phyloP scores from a whole-genome alignment of 768 basidiomycete species.

The Lentinula edodes region DNA sequence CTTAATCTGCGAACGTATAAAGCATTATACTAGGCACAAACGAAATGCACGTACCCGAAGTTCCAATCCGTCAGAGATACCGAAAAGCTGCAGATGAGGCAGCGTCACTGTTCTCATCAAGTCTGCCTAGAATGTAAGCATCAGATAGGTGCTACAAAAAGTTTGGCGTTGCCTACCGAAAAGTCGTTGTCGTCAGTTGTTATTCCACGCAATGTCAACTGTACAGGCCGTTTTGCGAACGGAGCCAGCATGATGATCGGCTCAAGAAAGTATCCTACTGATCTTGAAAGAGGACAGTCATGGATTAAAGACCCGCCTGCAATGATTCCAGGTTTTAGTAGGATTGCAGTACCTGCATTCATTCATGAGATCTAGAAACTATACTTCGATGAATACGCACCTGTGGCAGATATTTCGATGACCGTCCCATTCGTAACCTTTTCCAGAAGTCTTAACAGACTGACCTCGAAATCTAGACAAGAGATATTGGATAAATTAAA shows the following conservation, averaged over 20 bases:
- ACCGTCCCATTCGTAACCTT: slow-evolving; percentile 90
- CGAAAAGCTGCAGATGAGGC: slow-evolving; percentile 87
- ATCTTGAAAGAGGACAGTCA: slow-evolving; percentile 84
- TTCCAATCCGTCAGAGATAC: slow-evolving; percentile 86
- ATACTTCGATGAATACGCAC: slow-evolving; percentile 31
- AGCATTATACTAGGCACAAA: neutral
- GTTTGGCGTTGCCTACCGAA: slow-evolving; percentile 50
- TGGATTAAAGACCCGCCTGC: slow-evolving; percentile 77
- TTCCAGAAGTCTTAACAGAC: slow-evolving; percentile 80
- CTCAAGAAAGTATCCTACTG: slow-evolving; percentile 93
- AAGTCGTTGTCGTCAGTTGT: slow-evolving; percentile 92
- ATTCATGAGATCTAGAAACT: neutral
- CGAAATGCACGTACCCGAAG: slow-evolving; percentile 50
- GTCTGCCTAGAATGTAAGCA: slow-evolving; percentile 60
- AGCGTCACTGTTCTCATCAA: slow-evolving; percentile 85
- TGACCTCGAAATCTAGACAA: slow-evolving; percentile 82
- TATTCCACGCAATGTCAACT: slow-evolving; percentile 79
- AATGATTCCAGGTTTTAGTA: slow-evolving; percentile 90
- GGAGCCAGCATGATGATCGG: slow-evolving; percentile 86
- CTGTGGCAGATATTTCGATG: slow-evolving; percentile 95
- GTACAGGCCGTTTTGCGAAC: slow-evolving; percentile 83
- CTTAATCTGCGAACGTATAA: slow-evolving; percentile 59
- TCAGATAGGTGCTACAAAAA: slow-evolving; percentile 2
- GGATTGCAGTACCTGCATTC: slow-evolving; percentile 74
- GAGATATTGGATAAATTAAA: neutral